Evolutionary conservation across 1,139 yeast genomes (phyloP).

Genomic region (Nakaseomyces sp.): DNA sequence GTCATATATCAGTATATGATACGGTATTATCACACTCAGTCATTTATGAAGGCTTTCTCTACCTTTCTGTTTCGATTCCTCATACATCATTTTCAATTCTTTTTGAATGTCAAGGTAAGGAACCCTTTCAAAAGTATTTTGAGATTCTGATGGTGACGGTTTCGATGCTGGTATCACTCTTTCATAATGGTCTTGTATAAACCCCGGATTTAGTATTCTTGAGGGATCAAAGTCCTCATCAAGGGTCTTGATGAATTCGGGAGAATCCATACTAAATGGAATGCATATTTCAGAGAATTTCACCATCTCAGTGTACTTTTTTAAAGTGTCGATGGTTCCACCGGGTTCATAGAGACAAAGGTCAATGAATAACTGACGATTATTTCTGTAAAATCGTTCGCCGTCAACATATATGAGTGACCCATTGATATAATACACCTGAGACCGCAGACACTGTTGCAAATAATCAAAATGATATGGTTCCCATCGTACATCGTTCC

Average conservation of each 20-base stretch:
- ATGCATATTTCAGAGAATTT: conserved; percentile 37
- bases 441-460: conserved; percentile 19
- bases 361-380: neutral
- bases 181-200: neutral
- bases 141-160: neutral
- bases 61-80: neutral
- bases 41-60: neutral
- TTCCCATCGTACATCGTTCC: conserved; percentile 17
- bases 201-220: conserved; percentile 5
- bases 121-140: neutral
- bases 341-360: neutral
- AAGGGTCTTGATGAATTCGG: conserved; percentile 41
- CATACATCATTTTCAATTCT: neutral
- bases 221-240: conserved; percentile 28
- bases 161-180: neutral
- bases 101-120: neutral
- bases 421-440: conserved; percentile 12
- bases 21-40: too few relatives aligned
- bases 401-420: conserved; percentile 14
- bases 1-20: too few relatives aligned
- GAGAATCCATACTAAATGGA: conserved; percentile 45
- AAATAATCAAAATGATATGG: conserved; percentile 19
- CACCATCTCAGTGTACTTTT: conserved; percentile 19
- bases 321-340: neutral
- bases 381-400: conserved; percentile 1